These are phyloP conservation scores for Haplographium delicatum DNA, from an alignment of 495 filamentous ascomycete species.

Conservation along the genomic window DNA sequence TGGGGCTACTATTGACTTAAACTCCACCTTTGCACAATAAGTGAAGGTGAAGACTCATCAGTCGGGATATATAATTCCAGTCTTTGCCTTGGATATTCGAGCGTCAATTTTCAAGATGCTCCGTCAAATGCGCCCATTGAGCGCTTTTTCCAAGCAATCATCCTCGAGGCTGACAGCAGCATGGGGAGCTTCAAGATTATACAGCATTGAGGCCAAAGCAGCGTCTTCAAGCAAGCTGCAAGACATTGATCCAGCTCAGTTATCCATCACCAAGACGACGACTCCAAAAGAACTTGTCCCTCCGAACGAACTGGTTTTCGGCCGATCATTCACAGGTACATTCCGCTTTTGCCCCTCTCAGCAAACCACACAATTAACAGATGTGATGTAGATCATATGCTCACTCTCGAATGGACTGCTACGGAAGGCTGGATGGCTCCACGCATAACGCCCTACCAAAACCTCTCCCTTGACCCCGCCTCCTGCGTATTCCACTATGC, in stretches of 20 bases:
- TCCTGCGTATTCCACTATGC: constrained; percentile 98
- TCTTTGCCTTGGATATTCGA: neutral
- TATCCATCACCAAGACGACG: constrained; percentile 66
- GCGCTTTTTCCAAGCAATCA: constrained; percentile 16
- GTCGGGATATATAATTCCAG: neutral
- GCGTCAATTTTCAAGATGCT: constrained; percentile 20
- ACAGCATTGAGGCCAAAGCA: constrained; percentile 54
- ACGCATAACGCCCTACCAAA: constrained; percentile 87
- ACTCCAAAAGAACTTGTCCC: constrained; percentile 69
- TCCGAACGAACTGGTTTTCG: constrained; percentile 79
- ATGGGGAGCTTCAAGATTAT: constrained; percentile 36
- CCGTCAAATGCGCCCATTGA: constrained; percentile 25
- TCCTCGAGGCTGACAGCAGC: constrained; percentile 23
- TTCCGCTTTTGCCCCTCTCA: constrained; percentile 1
- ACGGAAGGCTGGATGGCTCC: constrained; percentile 73
- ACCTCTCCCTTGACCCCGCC: constrained; percentile 90
- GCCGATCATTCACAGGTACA: constrained; percentile 66
- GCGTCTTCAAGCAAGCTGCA: constrained; percentile 37
- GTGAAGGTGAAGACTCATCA: neutral
- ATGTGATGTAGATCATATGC: too few species aligned
- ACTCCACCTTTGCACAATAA: neutral
- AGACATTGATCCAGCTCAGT: constrained; percentile 69
- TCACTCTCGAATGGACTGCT: constrained; percentile 90
- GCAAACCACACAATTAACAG: constrained; percentile 28
- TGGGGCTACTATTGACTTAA: neutral